phyloP scores from a whole-genome alignment of 495 filamentous ascomycete genomes.

The Penicillium lividum region DNA sequence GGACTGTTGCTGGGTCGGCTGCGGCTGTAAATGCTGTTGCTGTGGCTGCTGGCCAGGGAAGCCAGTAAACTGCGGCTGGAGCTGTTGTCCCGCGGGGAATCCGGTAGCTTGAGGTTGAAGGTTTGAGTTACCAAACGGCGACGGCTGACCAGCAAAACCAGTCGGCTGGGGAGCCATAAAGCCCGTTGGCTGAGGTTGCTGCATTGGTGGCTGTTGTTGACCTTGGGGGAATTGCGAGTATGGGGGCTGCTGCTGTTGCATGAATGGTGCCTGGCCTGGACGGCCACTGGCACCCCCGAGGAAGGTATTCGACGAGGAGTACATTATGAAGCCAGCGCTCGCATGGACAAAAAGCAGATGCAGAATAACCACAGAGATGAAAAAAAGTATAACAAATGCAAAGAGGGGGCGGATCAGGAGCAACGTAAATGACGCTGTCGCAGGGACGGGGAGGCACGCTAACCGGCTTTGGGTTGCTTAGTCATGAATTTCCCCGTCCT shows the following conservation, averaged over 20 bases:
- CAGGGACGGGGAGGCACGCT: conserved; percentile 31
- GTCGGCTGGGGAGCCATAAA: conserved; percentile 54
- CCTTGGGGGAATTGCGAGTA: conserved; percentile 49
- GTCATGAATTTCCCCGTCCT: conserved; percentile 14
- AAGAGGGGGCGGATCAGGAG: conserved; percentile 29
- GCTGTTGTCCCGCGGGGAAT: conserved; percentile 60
- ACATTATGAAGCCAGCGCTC: conserved; percentile 60
- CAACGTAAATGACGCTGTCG: conserved; percentile 33
- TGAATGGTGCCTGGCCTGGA: conserved; percentile 60
- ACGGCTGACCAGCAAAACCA: conserved; percentile 47
- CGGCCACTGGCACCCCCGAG: conserved; percentile 76
- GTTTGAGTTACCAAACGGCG: conserved; percentile 36
- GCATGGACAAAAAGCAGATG: conserved; percentile 32
- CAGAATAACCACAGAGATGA: conserved; percentile 21
- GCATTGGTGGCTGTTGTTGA: conserved; percentile 49
- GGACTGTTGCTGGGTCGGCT: conserved; percentile 15
- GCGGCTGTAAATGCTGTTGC: conserved; percentile 46
- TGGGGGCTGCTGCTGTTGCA: conserved; percentile 50
- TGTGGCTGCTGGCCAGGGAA: conserved; percentile 48
- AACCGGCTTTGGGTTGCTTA: conserved; percentile 25
- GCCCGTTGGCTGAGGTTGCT: conserved; percentile 57
- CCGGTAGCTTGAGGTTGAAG: conserved; percentile 59
- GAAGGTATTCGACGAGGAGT: conserved; percentile 82
- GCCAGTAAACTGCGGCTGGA: conserved; percentile 61
- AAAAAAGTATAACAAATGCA: conserved; percentile 22